Evolutionary conservation across 768 basidiomycete species (phyloP).

Genomic region (Pleurotus giganteus): DNA sequence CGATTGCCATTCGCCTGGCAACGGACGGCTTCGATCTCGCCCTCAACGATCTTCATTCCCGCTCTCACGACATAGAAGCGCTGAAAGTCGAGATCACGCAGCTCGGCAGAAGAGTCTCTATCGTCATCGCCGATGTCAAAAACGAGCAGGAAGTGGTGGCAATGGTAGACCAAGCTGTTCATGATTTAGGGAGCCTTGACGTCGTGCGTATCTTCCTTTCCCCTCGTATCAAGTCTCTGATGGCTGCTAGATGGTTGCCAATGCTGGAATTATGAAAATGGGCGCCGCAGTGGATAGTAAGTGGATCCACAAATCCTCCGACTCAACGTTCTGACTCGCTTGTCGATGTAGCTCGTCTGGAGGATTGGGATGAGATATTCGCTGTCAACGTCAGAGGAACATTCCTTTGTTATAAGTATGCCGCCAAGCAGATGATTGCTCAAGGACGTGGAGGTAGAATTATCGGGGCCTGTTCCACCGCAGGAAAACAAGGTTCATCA

Average conservation of each 20-base stretch:
- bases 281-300: conserved; percentile 19
- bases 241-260: conserved; percentile 28
- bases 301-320: background rate
- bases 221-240: background rate
- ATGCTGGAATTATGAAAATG: conserved; percentile 23
- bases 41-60: conserved; percentile 22
- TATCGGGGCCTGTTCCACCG: conserved; percentile 40
- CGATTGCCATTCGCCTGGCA: conserved; percentile 24
- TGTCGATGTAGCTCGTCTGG: conserved; percentile 24
- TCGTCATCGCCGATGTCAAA: conserved; percentile 26
- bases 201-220: conserved; percentile 19
- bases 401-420: conserved; percentile 64
- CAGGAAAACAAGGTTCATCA: conserved; percentile 25
- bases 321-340: background rate
- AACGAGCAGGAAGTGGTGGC: conserved; percentile 25
- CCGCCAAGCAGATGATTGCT: conserved; percentile 57
- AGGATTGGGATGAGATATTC: conserved; percentile 39
- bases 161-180: conserved; percentile 23
- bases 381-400: conserved; percentile 55
- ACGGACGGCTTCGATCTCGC: conserved; percentile 25
- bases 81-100: conserved; percentile 18
- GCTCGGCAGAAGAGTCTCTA: conserved; percentile 20
- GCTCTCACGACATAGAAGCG: conserved; percentile 13
- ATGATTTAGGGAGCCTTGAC: conserved; percentile 22
- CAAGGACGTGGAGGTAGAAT: conserved; percentile 55